Evolutionary conservation across 129 eudicot species (phyloP).

Genomic region (Arctium minus): DNA sequence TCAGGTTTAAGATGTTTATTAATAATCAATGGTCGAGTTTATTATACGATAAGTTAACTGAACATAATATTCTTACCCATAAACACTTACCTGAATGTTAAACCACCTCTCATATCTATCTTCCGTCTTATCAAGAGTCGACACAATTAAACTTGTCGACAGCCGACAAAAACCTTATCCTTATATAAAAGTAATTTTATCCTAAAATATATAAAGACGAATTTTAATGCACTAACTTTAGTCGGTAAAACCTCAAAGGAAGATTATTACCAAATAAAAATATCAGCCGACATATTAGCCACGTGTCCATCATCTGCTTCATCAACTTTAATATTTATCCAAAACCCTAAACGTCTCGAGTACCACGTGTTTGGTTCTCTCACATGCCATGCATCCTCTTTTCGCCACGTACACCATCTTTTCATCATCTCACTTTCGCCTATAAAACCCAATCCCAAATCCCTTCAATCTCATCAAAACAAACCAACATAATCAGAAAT

Average conservation of each 20-base stretch:
- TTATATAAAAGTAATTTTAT: not conserved
- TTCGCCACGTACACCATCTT: conserved; percentile 18
- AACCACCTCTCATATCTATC: too few species aligned
- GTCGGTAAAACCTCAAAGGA: not conserved
- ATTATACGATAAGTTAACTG: too few species aligned
- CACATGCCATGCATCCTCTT: conserved; percentile 18
- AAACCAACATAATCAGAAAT: not conserved
- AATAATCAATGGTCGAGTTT: too few species aligned
- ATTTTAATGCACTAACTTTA: not conserved
- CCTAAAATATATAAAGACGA: not conserved
- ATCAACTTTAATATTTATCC: not conserved
- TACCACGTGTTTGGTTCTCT: conserved; percentile 22
- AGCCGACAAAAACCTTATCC: not conserved
- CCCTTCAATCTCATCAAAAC: conserved; percentile 13
- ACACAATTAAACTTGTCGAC: too few species aligned
- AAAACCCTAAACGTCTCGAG: not conserved
- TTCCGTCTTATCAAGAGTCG: too few species aligned
- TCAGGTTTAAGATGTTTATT: too few species aligned
- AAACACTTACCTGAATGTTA: too few species aligned
- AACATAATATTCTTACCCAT: too few species aligned
- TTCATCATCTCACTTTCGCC: conserved; percentile 1
- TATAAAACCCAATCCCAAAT: not conserved
- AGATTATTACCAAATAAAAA: not conserved
- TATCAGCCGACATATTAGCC: conserved; percentile 16
- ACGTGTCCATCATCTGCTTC: conserved; percentile 5